These are phyloP conservation scores for Paraphoma chrysanthemicola DNA, from an alignment of 2,329 filamentous ascomycete species.

Conservation along the genomic window DNA sequence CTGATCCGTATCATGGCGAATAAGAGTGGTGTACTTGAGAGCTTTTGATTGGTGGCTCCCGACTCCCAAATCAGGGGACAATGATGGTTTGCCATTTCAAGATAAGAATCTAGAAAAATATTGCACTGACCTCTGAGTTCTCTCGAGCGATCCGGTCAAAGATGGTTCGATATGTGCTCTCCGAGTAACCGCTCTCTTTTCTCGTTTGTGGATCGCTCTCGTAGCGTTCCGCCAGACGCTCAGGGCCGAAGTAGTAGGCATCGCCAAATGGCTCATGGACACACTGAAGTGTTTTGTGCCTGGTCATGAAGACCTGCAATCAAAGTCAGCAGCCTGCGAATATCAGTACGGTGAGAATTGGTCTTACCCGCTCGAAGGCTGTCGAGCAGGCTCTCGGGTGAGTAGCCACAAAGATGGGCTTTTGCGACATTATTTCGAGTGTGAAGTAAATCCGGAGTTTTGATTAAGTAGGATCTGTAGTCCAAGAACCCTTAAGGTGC, in stretches of 20 bases:
- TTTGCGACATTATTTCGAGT: slow-evolving; percentile 67
- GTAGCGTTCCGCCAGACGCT: slow-evolving; percentile 82
- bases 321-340: slow-evolving; percentile 6
- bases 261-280: slow-evolving; percentile 97
- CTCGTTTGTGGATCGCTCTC: slow-evolving; percentile 68
- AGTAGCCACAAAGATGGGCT: slow-evolving; percentile 89
- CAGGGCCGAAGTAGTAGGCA: slow-evolving; percentile 94
- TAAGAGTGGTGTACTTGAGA: slow-evolving; percentile 1
- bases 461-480: slow-evolving; percentile 25
- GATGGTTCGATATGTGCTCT: slow-evolving; percentile 78
- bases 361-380: slow-evolving; percentile 87
- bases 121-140: slow-evolving; percentile 71
- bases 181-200: slow-evolving; percentile 67
- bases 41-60: background rate
- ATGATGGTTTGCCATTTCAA: slow-evolving; percentile 15
- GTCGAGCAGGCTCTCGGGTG: slow-evolving; percentile 96
- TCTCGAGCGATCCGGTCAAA: slow-evolving; percentile 77
- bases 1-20: slow-evolving; percentile 23
- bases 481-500: slow-evolving; percentile 28
- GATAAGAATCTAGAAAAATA: slow-evolving; percentile 9
- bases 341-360: background rate
- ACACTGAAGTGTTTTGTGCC: slow-evolving; percentile 78
- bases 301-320: slow-evolving; percentile 86
- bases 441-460: slow-evolving; percentile 3
- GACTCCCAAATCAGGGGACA: background rate